Conservation (phyloP, 164 flowering plant genomes). For the Houttuynia cordata region DNA sequence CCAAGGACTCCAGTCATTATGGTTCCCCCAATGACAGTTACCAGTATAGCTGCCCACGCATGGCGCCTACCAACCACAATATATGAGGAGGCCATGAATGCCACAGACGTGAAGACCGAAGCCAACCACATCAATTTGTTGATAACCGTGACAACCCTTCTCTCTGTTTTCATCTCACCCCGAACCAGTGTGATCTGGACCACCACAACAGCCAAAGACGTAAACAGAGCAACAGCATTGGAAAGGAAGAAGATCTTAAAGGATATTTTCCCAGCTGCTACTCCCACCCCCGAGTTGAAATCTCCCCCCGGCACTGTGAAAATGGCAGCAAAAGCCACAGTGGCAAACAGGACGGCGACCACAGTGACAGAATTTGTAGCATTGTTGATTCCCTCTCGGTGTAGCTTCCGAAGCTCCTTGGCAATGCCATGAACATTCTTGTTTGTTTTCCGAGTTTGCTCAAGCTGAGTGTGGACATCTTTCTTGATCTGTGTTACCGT, state of each 20-base stretch:
- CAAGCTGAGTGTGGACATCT: slow-evolving; percentile 62
- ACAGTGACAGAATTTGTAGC: slow-evolving; percentile 78
- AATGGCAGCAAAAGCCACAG: slow-evolving; percentile 74
- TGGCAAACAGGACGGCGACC: slow-evolving; percentile 70
- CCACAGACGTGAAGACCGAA: slow-evolving; percentile 57
- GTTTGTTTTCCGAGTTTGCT: slow-evolving; percentile 62
- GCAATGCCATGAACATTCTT: slow-evolving; percentile 56
- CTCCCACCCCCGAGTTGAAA: slow-evolving; percentile 35
- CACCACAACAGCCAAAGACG: slow-evolving; percentile 72
- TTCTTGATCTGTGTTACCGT: slow-evolving; percentile 64
- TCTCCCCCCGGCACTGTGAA: slow-evolving; percentile 73
- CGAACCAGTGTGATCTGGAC: slow-evolving; percentile 72
- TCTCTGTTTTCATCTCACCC: slow-evolving; percentile 63
- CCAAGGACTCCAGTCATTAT: slow-evolving; percentile 62
- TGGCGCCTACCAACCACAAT: slow-evolving; percentile 51
- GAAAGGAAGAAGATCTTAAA: slow-evolving; percentile 65
- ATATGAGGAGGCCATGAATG: slow-evolving; percentile 63
- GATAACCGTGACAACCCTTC: slow-evolving; percentile 55
- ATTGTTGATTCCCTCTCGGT: slow-evolving; percentile 66
- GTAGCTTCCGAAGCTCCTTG: slow-evolving; percentile 55
- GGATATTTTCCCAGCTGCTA: slow-evolving; percentile 22
- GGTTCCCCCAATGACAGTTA: slow-evolving; percentile 46
- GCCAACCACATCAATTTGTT: slow-evolving; percentile 87
- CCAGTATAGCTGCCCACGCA: slow-evolving; percentile 51
- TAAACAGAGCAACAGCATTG: slow-evolving; percentile 63